Evolutionary conservation across 768 basidiomycete species (phyloP).

Genomic region (Tubosaeta sp.): DNA sequence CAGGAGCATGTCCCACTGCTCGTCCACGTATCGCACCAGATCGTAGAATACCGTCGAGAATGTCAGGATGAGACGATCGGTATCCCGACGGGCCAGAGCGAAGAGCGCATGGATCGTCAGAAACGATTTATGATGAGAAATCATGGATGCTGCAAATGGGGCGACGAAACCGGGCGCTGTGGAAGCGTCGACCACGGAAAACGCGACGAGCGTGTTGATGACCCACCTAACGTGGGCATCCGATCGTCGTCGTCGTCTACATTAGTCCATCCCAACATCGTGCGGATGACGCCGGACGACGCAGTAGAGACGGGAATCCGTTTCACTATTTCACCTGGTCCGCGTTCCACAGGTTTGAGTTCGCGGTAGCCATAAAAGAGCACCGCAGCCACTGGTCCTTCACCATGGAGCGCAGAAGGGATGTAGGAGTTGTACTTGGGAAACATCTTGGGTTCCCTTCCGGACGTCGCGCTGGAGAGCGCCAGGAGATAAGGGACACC

Average conservation of each 20-base stretch:
- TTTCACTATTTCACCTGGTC: not conserved
- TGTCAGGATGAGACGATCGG: not conserved
- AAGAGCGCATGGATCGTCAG: conserved; percentile 11
- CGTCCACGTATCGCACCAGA: conserved; percentile 1
- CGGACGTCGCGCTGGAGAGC: conserved; percentile 8
- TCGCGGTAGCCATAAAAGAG: not conserved
- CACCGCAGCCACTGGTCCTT: not conserved
- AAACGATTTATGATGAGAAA: conserved; percentile 2
- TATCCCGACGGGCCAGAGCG: not conserved
- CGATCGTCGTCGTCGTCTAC: not conserved
- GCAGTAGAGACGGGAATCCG: not conserved
- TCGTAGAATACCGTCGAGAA: conserved; percentile 5
- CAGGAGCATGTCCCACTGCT: conserved; percentile 4
- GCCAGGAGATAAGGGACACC: conserved; percentile 6
- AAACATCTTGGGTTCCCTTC: conserved; percentile 1
- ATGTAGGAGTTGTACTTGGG: not conserved
- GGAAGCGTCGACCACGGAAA: not conserved
- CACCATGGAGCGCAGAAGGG: not conserved
- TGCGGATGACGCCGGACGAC: not conserved
- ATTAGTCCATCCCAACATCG: not conserved
- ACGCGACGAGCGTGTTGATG: not conserved
- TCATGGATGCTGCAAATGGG: conserved; percentile 1
- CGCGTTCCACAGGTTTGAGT: not conserved
- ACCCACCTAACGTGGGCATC: not conserved
- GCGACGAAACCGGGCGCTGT: not conserved